Evolutionary conservation across 2,329 filamentous ascomycete genomes (phyloP).

Genomic region (Talaromyces funiculosus): DNA sequence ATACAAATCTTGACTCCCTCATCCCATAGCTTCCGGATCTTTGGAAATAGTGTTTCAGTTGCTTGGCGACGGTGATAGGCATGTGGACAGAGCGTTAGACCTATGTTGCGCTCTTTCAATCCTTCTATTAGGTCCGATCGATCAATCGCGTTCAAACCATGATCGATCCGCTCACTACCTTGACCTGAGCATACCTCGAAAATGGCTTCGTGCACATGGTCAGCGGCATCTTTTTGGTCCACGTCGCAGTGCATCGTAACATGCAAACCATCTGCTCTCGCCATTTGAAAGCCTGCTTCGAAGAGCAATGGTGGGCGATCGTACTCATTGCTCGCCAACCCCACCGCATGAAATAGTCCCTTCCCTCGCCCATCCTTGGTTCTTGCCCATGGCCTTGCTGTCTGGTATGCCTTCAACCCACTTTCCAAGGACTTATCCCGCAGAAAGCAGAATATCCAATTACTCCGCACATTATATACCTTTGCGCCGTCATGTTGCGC

Average conservation of each 20-base stretch:
- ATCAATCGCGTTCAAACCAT: conserved; percentile 39
- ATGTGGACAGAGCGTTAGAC: conserved; percentile 40
- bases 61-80: conserved; percentile 37
- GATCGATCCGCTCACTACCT: conserved; percentile 36
- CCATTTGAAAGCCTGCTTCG: conserved; percentile 34
- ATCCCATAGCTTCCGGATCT: conserved; percentile 41
- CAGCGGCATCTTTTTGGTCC: conserved; percentile 44
- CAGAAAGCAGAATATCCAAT: conserved; percentile 42
- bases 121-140: conserved; percentile 27
- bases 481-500: conserved; percentile 27
- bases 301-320: conserved; percentile 44
- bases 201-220: conserved; percentile 38
- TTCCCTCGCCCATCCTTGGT: conserved; percentile 20
- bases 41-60: conserved; percentile 40
- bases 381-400: conserved; percentile 32
- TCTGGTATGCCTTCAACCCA: conserved; percentile 36
- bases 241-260: conserved; percentile 50
- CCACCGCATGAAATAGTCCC: conserved; percentile 43
- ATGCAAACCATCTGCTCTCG: conserved; percentile 18
- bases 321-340: conserved; percentile 45
- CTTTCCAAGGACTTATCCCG: conserved; percentile 37
- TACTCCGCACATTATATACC: conserved; percentile 25
- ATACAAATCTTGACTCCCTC: conserved; percentile 45
- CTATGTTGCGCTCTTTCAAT: conserved; percentile 29
- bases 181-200: conserved; percentile 27